Evolutionary conservation across 2,329 filamentous ascomycete species (phyloP).

Genomic region (Nemania bipapillata): DNA sequence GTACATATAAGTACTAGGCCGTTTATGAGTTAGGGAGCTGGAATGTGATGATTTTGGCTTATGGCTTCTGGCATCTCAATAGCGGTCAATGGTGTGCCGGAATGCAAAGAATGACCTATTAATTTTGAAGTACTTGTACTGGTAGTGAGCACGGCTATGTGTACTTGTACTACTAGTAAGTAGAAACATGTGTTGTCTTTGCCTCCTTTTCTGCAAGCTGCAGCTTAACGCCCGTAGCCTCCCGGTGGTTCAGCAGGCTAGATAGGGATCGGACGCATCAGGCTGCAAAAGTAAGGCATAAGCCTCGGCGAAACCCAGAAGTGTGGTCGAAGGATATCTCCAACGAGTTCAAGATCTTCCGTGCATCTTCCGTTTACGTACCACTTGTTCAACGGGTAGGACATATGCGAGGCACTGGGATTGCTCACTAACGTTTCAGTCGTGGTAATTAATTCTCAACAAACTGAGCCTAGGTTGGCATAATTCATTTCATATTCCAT

Average conservation of each 20-base stretch:
- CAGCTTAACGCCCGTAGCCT: too few relatives aligned
- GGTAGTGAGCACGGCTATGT: not conserved
- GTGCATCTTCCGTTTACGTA: not conserved
- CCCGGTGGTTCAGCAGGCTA: too few relatives aligned
- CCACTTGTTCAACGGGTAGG: not conserved
- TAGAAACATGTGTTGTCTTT: too few relatives aligned
- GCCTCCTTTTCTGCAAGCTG: too few relatives aligned
- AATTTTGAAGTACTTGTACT: too few relatives aligned
- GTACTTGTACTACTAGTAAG: too few relatives aligned
- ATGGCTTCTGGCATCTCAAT: too few relatives aligned
- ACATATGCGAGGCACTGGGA: conserved; percentile 1
- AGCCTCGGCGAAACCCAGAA: not conserved
- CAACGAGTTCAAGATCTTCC: not conserved
- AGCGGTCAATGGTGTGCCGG: not conserved
- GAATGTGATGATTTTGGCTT: too few relatives aligned
- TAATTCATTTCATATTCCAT: not conserved
- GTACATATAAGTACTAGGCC: not conserved
- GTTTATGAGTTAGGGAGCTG: too few relatives aligned
- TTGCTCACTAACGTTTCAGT: not conserved
- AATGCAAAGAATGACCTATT: not conserved
- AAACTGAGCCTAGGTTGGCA: not conserved
- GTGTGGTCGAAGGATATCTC: not conserved
- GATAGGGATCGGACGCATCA: not conserved
- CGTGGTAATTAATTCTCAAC: not conserved
- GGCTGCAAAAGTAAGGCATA: not conserved